These are phyloP conservation scores for Arthrobotrys sphaeroides DNA, from an alignment of 2,329 filamentous ascomycete genomes.

Conservation along the genomic window DNA sequence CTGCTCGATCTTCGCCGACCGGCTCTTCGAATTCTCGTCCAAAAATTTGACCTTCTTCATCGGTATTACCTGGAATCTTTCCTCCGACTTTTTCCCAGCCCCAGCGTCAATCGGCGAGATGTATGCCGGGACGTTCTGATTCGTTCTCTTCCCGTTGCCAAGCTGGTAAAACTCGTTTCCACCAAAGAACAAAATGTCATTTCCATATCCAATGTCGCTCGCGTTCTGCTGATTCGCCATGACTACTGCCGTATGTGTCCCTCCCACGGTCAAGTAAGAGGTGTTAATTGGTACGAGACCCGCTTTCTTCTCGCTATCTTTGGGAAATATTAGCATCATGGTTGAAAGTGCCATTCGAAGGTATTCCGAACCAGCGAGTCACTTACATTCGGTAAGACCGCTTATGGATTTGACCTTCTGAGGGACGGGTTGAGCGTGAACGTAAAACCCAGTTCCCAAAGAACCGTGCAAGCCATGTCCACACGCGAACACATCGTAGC, in stretches of 20 bases:
- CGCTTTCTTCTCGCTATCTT: conserved; percentile 74
- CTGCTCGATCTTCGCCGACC: conserved; percentile 55
- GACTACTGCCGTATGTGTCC: conserved; percentile 81
- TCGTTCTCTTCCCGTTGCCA: conserved; percentile 87
- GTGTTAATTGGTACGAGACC: conserved; percentile 80
- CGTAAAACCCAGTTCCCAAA: conserved; percentile 87
- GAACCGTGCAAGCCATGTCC: conserved; percentile 85
- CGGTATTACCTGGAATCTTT: conserved; percentile 57
- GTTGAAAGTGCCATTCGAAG: not conserved
- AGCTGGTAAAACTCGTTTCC: conserved; percentile 94
- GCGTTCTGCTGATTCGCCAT: conserved; percentile 82
- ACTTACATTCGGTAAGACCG: conserved; percentile 76
- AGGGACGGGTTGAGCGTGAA: conserved; percentile 80
- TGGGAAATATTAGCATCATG: conserved; percentile 8
- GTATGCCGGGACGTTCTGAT: conserved; percentile 71
- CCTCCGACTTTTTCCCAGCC: conserved; percentile 54
- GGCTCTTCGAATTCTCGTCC: conserved; percentile 42
- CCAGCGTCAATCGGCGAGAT: conserved; percentile 56
- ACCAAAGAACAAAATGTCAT: conserved; percentile 91
- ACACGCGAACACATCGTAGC: conserved; percentile 82
- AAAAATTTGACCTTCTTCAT: conserved; percentile 53
- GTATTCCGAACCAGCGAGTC: not conserved
- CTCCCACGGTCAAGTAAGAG: conserved; percentile 76
- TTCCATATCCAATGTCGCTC: conserved; percentile 82
- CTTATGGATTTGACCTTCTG: conserved; percentile 84